Percentiles rank a stretch among this genome's conserved stretches.
phyloP scores from a whole-genome alignment of 495 filamentous ascomycete genomes.

The Copromyces sp. region DNA sequence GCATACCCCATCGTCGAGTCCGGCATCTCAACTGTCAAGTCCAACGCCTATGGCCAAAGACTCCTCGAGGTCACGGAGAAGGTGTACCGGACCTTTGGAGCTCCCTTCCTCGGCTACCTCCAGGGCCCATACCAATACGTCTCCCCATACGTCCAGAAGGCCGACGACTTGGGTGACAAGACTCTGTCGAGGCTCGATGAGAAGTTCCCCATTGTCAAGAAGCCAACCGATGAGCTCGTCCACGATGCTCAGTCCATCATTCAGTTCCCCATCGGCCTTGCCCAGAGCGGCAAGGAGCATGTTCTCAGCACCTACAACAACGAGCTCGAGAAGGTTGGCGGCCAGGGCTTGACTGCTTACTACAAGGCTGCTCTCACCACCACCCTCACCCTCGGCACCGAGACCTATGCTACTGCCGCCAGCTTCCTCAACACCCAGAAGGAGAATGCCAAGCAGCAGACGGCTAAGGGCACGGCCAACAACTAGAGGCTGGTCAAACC shows the following conservation, averaged over 20 bases:
- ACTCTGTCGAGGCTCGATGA: slow-evolving; percentile 65
- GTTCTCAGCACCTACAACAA: slow-evolving; percentile 59
- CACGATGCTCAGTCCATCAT: slow-evolving; percentile 52
- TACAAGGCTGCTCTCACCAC: slow-evolving; percentile 70
- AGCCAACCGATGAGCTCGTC: slow-evolving; percentile 70
- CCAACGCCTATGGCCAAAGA: slow-evolving; percentile 69
- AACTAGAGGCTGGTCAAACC: slow-evolving; percentile 3
- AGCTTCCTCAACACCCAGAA: slow-evolving; percentile 49
- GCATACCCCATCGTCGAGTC: slow-evolving; percentile 81
- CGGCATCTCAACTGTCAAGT: slow-evolving; percentile 64
- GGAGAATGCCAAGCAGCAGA: slow-evolving; percentile 47
- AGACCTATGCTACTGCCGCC: slow-evolving; percentile 51
- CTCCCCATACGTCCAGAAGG: slow-evolving; percentile 71
- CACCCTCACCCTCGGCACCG: slow-evolving; percentile 57
- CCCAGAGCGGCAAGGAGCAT: slow-evolving; percentile 63
- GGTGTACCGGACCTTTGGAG: slow-evolving; percentile 51
- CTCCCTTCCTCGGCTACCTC: slow-evolving; percentile 70
- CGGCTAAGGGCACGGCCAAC: slow-evolving; percentile 31
- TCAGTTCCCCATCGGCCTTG: slow-evolving; percentile 55
- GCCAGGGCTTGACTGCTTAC: slow-evolving; percentile 53
- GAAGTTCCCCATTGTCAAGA: slow-evolving; percentile 78
- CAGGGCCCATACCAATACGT: slow-evolving; percentile 65
- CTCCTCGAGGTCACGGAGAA: slow-evolving; percentile 61
- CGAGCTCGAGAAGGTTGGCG: slow-evolving; percentile 69
- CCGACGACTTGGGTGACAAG: slow-evolving; percentile 68